These are phyloP conservation scores for Yarrowia yakushimensis DNA, from an alignment of 805 yeast species.

Conservation along the genomic window DNA sequence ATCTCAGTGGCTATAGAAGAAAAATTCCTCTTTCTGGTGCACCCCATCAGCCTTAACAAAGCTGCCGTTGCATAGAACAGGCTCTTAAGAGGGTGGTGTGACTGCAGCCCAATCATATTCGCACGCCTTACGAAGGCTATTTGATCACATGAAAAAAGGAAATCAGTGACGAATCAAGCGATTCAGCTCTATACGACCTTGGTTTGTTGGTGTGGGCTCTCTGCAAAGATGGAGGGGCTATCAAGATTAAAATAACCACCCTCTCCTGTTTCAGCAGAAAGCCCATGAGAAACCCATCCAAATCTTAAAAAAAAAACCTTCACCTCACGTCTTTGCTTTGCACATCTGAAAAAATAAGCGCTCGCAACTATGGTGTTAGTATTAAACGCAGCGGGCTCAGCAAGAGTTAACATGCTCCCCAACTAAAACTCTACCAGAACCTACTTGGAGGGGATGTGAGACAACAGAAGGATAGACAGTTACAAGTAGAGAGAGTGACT, in stretches of 20 bases:
- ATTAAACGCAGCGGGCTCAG: conserved; percentile 14
- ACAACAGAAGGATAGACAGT: background rate
- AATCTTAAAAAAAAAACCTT: background rate
- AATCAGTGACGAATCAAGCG: background rate
- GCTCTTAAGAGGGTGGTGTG: conserved; percentile 6
- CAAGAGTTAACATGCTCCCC: background rate
- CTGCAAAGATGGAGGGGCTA: background rate
- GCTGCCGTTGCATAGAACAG: background rate
- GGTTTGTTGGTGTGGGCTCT: background rate
- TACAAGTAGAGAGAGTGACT: background rate
- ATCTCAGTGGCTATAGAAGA: background rate
- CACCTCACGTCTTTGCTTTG: conserved; percentile 3
- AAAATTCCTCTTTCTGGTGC: background rate
- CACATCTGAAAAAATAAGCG: background rate
- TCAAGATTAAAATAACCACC: background rate
- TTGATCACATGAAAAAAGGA: background rate
- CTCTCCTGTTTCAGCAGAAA: background rate
- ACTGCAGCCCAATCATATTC: background rate
- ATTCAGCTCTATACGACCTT: background rate
- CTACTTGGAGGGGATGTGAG: background rate
- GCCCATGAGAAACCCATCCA: background rate
- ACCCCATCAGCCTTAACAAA: background rate
- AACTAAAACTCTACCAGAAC: background rate
- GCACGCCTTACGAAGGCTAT: background rate
- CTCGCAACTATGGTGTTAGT: background rate